phyloP scores from a whole-genome alignment of 805 yeast genomes.

The Metschnikowia hibisci region DNA sequence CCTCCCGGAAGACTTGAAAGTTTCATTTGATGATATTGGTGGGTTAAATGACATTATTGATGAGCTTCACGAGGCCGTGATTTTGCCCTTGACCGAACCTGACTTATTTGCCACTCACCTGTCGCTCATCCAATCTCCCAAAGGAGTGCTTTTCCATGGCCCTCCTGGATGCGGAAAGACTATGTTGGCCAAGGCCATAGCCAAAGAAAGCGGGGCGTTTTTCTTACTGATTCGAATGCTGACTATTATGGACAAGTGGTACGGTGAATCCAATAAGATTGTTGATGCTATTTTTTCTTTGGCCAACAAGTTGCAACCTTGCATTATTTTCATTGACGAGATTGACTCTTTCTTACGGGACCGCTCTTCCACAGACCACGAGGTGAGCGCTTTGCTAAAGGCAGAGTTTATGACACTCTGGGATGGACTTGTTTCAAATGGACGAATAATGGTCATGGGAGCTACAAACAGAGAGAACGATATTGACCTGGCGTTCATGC shows the following conservation, averaged over 20 bases:
- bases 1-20: conserved; percentile 77
- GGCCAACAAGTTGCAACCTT: conserved; percentile 87
- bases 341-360: conserved; percentile 92
- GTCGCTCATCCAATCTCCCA: conserved; percentile 77
- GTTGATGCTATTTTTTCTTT: conserved; percentile 90
- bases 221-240: conserved; percentile 91
- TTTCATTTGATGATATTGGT: conserved; percentile 79
- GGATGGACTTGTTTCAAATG: conserved; percentile 84
- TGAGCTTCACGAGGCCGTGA: conserved; percentile 82
- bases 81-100: conserved; percentile 77
- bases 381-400: conserved; percentile 88
- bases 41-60: conserved; percentile 80
- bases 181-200: conserved; percentile 93
- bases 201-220: conserved; percentile 86
- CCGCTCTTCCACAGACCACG: conserved; percentile 81
- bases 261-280: conserved; percentile 91
- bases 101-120: conserved; percentile 69
- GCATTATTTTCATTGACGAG: conserved; percentile 93
- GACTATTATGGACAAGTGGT: conserved; percentile 94
- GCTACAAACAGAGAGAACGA: conserved; percentile 93
- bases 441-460: conserved; percentile 83
- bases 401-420: conserved; percentile 97
- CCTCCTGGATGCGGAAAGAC: conserved; percentile 99
- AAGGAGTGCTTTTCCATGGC: conserved; percentile 88
- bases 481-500: conserved; percentile 85